Conservation (phyloP, 2,329 filamentous ascomycete species). For the Diplodia intermedia region DNA sequence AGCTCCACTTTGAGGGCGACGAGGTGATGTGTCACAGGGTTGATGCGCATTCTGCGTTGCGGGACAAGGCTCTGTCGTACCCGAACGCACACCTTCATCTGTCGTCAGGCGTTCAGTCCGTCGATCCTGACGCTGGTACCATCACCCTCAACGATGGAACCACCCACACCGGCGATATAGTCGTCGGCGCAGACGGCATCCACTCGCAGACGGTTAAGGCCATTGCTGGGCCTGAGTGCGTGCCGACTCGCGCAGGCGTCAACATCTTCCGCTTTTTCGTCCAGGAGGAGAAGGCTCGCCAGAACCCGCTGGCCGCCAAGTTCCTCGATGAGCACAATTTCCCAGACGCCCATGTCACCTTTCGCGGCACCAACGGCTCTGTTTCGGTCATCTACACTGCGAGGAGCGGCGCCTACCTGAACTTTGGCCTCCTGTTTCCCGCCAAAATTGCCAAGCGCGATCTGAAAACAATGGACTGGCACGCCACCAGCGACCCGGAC, state of each 20-base stretch:
- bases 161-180: background rate
- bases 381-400: slow-evolving; percentile 21
- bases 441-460: slow-evolving; percentile 15
- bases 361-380: slow-evolving; percentile 20
- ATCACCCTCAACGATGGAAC: slow-evolving; percentile 16
- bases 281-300: slow-evolving; percentile 11
- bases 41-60: slow-evolving; percentile 14
- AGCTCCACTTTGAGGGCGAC: slow-evolving; percentile 23
- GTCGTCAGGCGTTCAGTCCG: slow-evolving; percentile 8
- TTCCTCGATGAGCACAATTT: slow-evolving; percentile 13
- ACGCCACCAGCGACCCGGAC: slow-evolving; percentile 13
- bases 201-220: slow-evolving; percentile 26
- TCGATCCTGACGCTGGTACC: slow-evolving; percentile 20
- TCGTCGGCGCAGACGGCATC: slow-evolving; percentile 27
- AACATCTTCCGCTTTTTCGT: slow-evolving; percentile 30
- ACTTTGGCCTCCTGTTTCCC: slow-evolving; percentile 28
- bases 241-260: slow-evolving; percentile 12
- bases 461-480: slow-evolving; percentile 23
- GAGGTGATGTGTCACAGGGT: slow-evolving; percentile 27
- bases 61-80: slow-evolving; percentile 19
- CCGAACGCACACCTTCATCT: slow-evolving; percentile 20
- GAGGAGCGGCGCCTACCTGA: slow-evolving; percentile 13
- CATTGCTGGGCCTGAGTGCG: slow-evolving; percentile 21
- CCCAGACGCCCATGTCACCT: slow-evolving; percentile 2
- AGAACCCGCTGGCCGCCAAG: slow-evolving; percentile 9